phyloP scores from a whole-genome alignment of 306 rosid genomes.

The Cicer arietinum region DNA sequence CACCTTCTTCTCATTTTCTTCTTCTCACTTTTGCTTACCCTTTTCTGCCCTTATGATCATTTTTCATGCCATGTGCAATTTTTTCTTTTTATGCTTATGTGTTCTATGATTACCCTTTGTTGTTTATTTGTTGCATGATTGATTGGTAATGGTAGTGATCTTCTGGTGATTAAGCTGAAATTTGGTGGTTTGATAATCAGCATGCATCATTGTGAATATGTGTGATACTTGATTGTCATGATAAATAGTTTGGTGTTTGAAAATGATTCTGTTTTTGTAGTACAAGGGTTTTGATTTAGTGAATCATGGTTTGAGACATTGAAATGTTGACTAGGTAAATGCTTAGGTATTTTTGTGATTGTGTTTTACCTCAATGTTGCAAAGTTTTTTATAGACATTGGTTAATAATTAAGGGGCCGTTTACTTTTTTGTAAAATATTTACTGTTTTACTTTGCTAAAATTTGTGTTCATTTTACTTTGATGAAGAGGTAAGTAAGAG shows the following conservation, averaged over 20 bases:
- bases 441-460: too few species aligned
- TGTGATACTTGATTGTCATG: conserved; percentile 25
- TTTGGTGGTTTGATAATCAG: conserved; percentile 22
- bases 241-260: conserved; percentile 4
- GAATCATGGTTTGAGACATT: conserved; percentile 32
- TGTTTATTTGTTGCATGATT: conserved; percentile 27
- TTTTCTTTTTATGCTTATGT: conserved; percentile 1
- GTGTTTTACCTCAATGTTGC: conserved; percentile 26
- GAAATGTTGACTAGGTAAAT: conserved; percentile 29
- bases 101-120: conserved; percentile 32
- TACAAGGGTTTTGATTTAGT: conserved; percentile 41
- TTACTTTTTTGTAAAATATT: too few species aligned
- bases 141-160: conserved; percentile 38
- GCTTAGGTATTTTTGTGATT: conserved; percentile 37
- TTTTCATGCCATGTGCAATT: conserved; percentile 38
- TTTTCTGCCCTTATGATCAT: conserved; percentile 41
- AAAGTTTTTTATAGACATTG: neutral
- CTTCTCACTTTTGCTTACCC: conserved; percentile 21
- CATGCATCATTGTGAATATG: conserved; percentile 40
- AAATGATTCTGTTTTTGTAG: conserved; percentile 5
- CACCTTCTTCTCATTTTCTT: conserved; percentile 15
- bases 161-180: conserved; percentile 43
- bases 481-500: too few species aligned
- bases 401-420: conserved; percentile 4
- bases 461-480: too few species aligned